Base-by-base conservation (phyloP, 2,329 filamentous ascomycete species). In the Tolypocladium album region DNA sequence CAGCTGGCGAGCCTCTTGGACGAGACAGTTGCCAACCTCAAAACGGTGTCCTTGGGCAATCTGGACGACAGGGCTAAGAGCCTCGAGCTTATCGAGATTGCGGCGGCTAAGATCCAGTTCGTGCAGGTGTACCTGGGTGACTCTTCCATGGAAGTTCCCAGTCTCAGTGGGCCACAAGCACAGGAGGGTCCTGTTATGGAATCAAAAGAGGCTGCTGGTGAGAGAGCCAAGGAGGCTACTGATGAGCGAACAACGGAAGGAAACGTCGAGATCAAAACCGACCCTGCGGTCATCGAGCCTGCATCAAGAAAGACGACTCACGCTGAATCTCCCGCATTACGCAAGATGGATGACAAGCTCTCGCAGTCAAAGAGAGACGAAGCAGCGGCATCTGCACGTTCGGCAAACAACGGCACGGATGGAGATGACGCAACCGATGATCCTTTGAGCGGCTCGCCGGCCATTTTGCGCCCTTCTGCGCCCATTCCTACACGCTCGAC, bases 1-100 rank as follows among this genome's bases (percentile, higher is more conserved):
- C 82, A 85, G 61, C 72, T 93, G 22, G 86, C 88, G 1, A 74
- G 77, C 38, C 84, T 92, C 79, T 79, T 93, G 12, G 84, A 87
- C 58, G 83, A 85, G 62, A 85, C 86, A 1, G 80, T 90, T 27
- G 74, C 78, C 1, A 82, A 82, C 56, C 78, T 93, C 1, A 86
- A 84, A 75, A 75, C 79, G 1, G 75, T 86, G 57, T 85, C 86
- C 43, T 75, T 78, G 43, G 77, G 78, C 2, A 72, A 72, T 47
- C 59, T 81, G 34, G 75, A 79, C 53, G 79, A 83, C 40, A 81
- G 79, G 62, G 74, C 71, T 39, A 79, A 79, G 65, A 75, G 72
- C 59, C 70, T 81, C 9, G 79, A 86, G 64, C 75, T 78, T 6
- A 78, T 88, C 47, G 83, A 87, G 68, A 66, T 85, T 22, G 81